These are phyloP conservation scores for Phytophthora niederhauseri DNA, from an alignment of 352 stramenopile genomes.

Conservation along the genomic window DNA sequence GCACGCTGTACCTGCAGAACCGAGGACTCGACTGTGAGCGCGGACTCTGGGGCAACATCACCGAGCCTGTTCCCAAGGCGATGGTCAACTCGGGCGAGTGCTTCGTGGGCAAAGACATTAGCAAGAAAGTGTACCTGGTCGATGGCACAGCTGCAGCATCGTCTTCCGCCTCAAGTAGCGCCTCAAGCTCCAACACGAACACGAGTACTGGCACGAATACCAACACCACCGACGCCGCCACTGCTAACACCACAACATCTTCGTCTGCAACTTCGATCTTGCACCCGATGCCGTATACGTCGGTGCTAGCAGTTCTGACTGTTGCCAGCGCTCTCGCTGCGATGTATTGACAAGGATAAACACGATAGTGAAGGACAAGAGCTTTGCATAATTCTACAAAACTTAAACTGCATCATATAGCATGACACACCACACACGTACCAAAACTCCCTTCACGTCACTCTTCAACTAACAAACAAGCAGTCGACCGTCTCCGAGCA, in stretches of 20 bases:
- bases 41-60: background rate
- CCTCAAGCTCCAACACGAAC: background rate
- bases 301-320: background rate
- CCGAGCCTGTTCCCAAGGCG: background rate
- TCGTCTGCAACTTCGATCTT: background rate
- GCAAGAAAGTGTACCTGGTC: background rate
- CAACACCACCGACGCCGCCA: background rate
- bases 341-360: background rate
- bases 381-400: background rate
- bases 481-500: constrained; percentile 24
- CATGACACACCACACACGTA: background rate
- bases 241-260: background rate
- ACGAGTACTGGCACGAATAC: background rate
- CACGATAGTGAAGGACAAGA: background rate
- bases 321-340: background rate
- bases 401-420: background rate
- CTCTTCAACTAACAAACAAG: constrained; percentile 21
- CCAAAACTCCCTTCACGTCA: background rate
- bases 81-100: background rate
- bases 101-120: background rate
- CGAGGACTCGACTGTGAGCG: background rate
- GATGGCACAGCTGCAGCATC: background rate
- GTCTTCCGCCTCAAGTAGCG: background rate
- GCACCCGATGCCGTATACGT: background rate
- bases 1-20: background rate